A percentile compares a stretch with the other conserved stretches of the same genome.
Evolutionary conservation across 352 stramenopile species (phyloP).

Genomic region (Phytophthora hibernalis): DNA sequence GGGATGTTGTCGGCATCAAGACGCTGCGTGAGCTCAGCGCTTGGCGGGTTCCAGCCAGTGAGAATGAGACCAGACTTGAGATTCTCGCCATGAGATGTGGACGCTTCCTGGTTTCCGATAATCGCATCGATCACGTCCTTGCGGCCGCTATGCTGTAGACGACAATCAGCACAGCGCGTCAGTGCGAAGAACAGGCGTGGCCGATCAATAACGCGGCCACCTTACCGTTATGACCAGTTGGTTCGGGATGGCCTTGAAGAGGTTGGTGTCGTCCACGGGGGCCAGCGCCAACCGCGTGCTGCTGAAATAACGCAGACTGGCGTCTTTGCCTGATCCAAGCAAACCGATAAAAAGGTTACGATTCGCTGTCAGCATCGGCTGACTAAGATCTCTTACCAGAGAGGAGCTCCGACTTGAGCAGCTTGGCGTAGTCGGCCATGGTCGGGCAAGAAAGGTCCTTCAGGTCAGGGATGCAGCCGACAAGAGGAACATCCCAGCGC

Average conservation of each 20-base stretch:
- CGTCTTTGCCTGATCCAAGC: constrained; percentile 52
- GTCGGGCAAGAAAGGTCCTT: constrained; percentile 86
- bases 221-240: constrained; percentile 87
- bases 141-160: constrained; percentile 76
- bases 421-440: constrained; percentile 89
- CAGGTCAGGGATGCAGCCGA: constrained; percentile 89
- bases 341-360: constrained; percentile 9
- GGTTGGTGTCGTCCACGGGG: constrained; percentile 76
- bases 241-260: constrained; percentile 88
- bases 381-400: constrained; percentile 46
- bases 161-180: constrained; percentile 15
- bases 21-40: constrained; percentile 62
- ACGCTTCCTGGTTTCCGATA: constrained; percentile 83
- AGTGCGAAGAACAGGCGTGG: background rate
- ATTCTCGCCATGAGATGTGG: constrained; percentile 68
- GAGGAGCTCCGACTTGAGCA: constrained; percentile 84
- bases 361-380: background rate
- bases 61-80: constrained; percentile 83
- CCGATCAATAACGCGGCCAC: background rate
- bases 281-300: constrained; percentile 84
- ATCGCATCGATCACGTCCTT: constrained; percentile 88
- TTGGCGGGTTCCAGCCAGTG: constrained; percentile 84
- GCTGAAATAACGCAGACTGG: constrained; percentile 84
- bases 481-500: constrained; percentile 87
- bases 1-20: constrained; percentile 87